Evolutionary conservation across 192 early-diverging fungal genomes (phyloP).

Genomic region (Coemansia sp.): DNA sequence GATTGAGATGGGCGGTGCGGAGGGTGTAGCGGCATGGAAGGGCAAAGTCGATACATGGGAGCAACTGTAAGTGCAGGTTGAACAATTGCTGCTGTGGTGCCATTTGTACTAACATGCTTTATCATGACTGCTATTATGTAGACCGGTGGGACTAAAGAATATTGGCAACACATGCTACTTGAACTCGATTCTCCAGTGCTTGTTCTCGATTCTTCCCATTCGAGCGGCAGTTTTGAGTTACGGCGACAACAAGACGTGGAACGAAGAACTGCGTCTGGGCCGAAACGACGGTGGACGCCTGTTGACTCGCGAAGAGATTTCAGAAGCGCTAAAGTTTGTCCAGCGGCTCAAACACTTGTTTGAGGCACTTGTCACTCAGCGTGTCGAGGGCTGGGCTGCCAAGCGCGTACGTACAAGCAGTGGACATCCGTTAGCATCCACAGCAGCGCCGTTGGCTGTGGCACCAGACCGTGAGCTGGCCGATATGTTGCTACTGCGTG

Average conservation of each 20-base stretch:
- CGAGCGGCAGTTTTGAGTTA: conserved; percentile 59
- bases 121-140: neutral
- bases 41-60: conserved; percentile 25
- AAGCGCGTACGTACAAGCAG: conserved; percentile 22
- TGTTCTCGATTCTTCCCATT: conserved; percentile 65
- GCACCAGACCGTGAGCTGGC: conserved; percentile 60
- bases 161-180: conserved; percentile 91
- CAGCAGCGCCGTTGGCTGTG: conserved; percentile 37
- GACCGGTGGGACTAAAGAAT: conserved; percentile 72
- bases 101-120: neutral
- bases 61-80: conserved; percentile 26
- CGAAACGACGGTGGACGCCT: conserved; percentile 31
- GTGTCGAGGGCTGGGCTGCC: conserved; percentile 32
- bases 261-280: conserved; percentile 30
- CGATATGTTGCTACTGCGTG: conserved; percentile 58
- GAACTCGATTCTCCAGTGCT: conserved; percentile 79
- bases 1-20: conserved; percentile 8
- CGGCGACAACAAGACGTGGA: conserved; percentile 49
- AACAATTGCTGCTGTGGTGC: neutral
- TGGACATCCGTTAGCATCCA: conserved; percentile 41
- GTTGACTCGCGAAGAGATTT: conserved; percentile 24
- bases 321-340: conserved; percentile 49
- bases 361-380: conserved; percentile 32
- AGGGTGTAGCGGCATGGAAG: conserved; percentile 12
- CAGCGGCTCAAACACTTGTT: conserved; percentile 57